These are phyloP conservation scores for Suillus spraguei DNA, from an alignment of 768 basidiomycete genomes.

Conservation along the genomic window DNA sequence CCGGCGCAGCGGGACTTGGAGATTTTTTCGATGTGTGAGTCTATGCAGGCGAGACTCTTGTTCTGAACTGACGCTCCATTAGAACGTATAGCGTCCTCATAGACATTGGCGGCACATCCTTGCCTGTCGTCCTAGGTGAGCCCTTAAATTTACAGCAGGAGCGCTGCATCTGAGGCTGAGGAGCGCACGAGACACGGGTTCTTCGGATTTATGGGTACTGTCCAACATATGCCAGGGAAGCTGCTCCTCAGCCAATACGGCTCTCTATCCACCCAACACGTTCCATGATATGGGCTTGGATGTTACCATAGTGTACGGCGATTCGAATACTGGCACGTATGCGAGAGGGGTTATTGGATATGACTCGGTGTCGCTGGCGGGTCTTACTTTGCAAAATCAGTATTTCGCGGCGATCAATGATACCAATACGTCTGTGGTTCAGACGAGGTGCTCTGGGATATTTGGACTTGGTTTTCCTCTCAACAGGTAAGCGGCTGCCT, in stretches of 20 bases:
- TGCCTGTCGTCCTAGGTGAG: constrained; percentile 65
- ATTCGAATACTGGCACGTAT: constrained; percentile 70
- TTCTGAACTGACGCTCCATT: constrained; percentile 5
- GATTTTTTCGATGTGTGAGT: constrained; percentile 66
- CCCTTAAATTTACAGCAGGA: neutral
- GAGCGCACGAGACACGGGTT: constrained; percentile 64
- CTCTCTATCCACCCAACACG: constrained; percentile 50
- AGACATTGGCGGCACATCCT: constrained; percentile 51
- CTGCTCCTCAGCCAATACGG: constrained; percentile 40
- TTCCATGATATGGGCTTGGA: constrained; percentile 52
- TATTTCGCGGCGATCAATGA: constrained; percentile 67
- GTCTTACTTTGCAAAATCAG: constrained; percentile 50
- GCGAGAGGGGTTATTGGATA: constrained; percentile 65
- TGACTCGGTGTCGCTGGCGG: constrained; percentile 58
- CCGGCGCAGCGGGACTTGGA: constrained; percentile 54
- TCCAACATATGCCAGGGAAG: constrained; percentile 55
- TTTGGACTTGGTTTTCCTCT: constrained; percentile 76
- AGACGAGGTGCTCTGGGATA: constrained; percentile 63
- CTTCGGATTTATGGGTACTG: constrained; percentile 76
- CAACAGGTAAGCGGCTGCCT: constrained; percentile 52
- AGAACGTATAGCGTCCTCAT: constrained; percentile 70
- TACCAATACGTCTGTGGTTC: constrained; percentile 65
- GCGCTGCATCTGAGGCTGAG: neutral
- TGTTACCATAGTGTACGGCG: constrained; percentile 63
- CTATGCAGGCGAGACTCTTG: constrained; percentile 1